Base-by-base conservation (phyloP, 169 alveolate genomes). In the Theileria equi region DNA sequence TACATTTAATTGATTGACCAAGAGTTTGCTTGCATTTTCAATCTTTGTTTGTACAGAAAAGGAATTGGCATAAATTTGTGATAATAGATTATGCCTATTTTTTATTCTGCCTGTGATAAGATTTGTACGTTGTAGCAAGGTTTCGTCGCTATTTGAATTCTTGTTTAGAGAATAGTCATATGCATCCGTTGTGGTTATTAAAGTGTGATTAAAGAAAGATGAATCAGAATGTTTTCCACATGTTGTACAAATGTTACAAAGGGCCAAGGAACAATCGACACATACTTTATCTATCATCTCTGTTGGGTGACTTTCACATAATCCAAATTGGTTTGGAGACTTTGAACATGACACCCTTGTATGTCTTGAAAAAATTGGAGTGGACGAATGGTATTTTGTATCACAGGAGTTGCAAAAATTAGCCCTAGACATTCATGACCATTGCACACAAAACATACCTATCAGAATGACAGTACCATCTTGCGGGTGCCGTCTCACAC, bases 291-390 rank as follows among this genome's bases (percentile, higher is more conserved):
- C 95, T n/a, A 92, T 62, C 64, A 88, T 79, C 61, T 92, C 96
- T 13, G 92, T 73, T 11, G 95, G 93, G 69, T 92, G 96, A 45
- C 80, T 77, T 8, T 93, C 91, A 59, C 96, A 92, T 31, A 78
- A 78, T 4, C 96, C 95, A 68, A 92, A 92, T 67, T 91, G 96
- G 35, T 81, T 81, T 34, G 96, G 96, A 4, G 96, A 91, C 78
- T 92, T 92, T 5, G 95, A 81, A 43, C 79, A 83, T 41, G 92
- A 91, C 19, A 92, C 84, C 45, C 96, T 81, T 32, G 57, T 77
- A 67, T 92, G 96, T 36, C 93, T 81, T 31, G 94, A 70, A 32
- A 92, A 82, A 45, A 92, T 82, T 38, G 85, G 79, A 45, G 89
- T 88, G 32, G 89, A 67, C 0, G 91, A 71, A 67, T 92, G 96